These are phyloP conservation scores for Podospora anserina DNA, from an alignment of 495 filamentous ascomycete genomes.

Conservation along the genomic window DNA sequence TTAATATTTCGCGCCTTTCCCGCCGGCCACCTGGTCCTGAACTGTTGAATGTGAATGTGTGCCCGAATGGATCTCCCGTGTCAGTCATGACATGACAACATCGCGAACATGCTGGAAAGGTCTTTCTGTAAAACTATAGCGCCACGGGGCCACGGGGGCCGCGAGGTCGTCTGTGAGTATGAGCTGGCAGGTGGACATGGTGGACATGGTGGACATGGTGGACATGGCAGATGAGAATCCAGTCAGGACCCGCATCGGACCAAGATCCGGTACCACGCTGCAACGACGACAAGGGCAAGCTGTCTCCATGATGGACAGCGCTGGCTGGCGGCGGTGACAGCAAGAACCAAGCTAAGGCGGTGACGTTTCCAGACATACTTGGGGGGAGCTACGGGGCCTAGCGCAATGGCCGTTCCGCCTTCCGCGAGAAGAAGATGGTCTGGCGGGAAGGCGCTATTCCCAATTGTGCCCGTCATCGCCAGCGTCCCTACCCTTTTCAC, in stretches of 20 bases:
- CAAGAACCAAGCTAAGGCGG: conserved; percentile 9
- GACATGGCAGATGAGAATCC: background rate
- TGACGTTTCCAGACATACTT: conserved; percentile 19
- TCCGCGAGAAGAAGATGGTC: conserved; percentile 29
- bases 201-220: background rate
- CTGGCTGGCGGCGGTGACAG: conserved; percentile 14
- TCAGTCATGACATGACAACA: background rate
- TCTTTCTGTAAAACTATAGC: background rate
- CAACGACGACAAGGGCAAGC: background rate
- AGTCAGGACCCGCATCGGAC: background rate
- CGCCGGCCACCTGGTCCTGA: background rate
- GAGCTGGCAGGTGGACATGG: background rate
- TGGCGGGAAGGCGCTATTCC: conserved; percentile 27
- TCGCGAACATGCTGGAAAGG: background rate
- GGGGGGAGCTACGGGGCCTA: conserved; percentile 5
- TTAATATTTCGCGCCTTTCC: background rate
- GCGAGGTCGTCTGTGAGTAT: background rate
- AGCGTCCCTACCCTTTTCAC: conserved; percentile 10
- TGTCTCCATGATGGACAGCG: background rate
- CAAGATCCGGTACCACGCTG: conserved; percentile 2
- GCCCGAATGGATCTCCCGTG: background rate
- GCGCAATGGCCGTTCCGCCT: conserved; percentile 23
- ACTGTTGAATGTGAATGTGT: background rate
- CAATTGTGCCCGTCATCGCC: conserved; percentile 9
- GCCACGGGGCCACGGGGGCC: background rate